These are phyloP conservation scores for Hemileccinum rubropunctum DNA, from an alignment of 768 basidiomycete species.

Conservation along the genomic window DNA sequence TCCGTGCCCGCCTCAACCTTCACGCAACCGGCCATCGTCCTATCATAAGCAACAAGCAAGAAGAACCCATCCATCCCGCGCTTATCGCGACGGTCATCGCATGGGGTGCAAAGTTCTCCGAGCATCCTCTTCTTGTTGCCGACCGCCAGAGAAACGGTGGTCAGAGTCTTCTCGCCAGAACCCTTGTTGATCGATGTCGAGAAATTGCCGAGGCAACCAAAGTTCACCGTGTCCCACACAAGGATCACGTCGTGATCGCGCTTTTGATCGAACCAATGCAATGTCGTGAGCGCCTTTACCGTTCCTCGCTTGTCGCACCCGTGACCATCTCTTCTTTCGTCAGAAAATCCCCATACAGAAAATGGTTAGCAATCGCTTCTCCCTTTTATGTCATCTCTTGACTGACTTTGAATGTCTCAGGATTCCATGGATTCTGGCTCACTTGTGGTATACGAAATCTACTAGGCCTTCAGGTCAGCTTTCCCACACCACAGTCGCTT, in stretches of 20 bases:
- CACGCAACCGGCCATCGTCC: conserved; percentile 27
- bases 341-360: conserved; percentile 73
- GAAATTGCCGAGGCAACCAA: conserved; percentile 86
- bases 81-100: conserved; percentile 85
- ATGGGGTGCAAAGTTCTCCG: conserved; percentile 93
- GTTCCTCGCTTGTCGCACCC: background rate
- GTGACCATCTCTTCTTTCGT: conserved; percentile 10
- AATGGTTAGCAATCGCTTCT: conserved; percentile 47
- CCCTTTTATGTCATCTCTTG: conserved; percentile 11
- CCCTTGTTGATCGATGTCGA: conserved; percentile 75
- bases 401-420: conserved; percentile 38
- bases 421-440: conserved; percentile 85
- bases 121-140: conserved; percentile 77
- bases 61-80: conserved; percentile 60
- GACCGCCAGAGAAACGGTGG: conserved; percentile 70
- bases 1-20: conserved; percentile 67
- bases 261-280: conserved; percentile 82
- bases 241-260: conserved; percentile 80
- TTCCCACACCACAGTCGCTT: conserved; percentile 11
- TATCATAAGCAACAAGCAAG: conserved; percentile 23
- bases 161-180: conserved; percentile 75
- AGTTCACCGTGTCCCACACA: conserved; percentile 74
- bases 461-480: conserved; percentile 64
- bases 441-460: conserved; percentile 75
- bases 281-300: conserved; percentile 65